Evolutionary conservation across 2,329 filamentous ascomycete genomes (phyloP), one percentile per base, ranked within the genome.

Genomic region (Bipolaris oryzae): DNA sequence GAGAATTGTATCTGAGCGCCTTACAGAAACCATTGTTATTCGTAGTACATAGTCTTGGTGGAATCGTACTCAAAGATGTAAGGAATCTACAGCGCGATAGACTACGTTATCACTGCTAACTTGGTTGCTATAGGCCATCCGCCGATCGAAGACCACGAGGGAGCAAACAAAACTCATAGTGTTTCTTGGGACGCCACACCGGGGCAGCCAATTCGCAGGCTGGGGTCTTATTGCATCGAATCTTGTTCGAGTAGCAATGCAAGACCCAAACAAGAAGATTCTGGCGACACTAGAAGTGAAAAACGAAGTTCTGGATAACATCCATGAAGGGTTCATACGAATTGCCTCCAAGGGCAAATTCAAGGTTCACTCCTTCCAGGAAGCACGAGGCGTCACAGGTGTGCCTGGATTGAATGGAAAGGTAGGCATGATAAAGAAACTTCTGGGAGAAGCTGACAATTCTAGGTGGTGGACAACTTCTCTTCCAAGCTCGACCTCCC

Each of bases 181-280:
- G 10, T 79, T 80, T 60, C 71, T 79, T 3, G 76, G 77, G 20
- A 79, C 77, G 6, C 77, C 77, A 15, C 77, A 79, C 62, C 68
- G 73, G 33, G 76, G 77, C 31, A 76, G 72, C 53, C 38, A 39
- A 2, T 56, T 49, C 18, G 72, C 74, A 9, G 66, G 59, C 46
- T 78, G 74, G 76, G 72, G 72, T 9, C 52, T 61, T 28, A 72
- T 77, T 21, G 72, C 68, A 7, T 68, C 69, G 5, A 76, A 76
- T 47, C 54, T 78, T 10, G 68, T 69, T 33, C 57, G 53, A 5
- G 54, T 76, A n/a, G 34, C 34, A 3, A 21, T 39, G 34, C 45
- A 48, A 39, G 45, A 48, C 34, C 39, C 45, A 34, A 48, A 48
- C 45, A 48, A 48, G n/a, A 21, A 25, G 15, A 21, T 48, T n/a